These are phyloP conservation scores for Suillus cothurnatus DNA, from an alignment of 768 basidiomycete species.

Conservation along the genomic window DNA sequence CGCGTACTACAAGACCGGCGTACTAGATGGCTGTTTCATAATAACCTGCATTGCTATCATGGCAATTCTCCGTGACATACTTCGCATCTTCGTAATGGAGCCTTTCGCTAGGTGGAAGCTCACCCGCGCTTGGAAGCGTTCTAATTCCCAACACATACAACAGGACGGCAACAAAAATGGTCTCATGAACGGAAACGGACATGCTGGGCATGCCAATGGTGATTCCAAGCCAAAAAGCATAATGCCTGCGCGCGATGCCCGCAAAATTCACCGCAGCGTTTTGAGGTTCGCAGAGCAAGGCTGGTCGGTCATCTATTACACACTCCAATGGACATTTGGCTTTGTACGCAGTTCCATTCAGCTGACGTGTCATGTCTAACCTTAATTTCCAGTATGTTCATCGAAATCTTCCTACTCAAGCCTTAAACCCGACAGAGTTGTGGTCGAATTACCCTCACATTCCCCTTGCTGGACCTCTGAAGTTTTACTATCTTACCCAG, in stretches of 20 bases:
- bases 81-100: constrained; percentile 73
- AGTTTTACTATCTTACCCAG: constrained; percentile 88
- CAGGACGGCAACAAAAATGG: constrained; percentile 34
- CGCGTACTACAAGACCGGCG: constrained; percentile 71
- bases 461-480: constrained; percentile 77
- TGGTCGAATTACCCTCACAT: constrained; percentile 86
- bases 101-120: constrained; percentile 84
- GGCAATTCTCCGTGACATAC: constrained; percentile 81
- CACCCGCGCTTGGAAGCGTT: constrained; percentile 47
- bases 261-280: constrained; percentile 68
- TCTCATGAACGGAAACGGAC: constrained; percentile 37
- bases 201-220: constrained; percentile 28
- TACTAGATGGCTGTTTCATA: constrained; percentile 76
- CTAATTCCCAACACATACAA: constrained; percentile 18
- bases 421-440: constrained; percentile 63
- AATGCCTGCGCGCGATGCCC: constrained; percentile 49
- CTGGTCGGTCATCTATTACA: constrained; percentile 85
- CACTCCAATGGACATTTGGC: constrained; percentile 74
- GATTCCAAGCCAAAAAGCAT: constrained; percentile 15
- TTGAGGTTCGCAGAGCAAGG: constrained; percentile 95
- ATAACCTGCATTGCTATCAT: constrained; percentile 83
- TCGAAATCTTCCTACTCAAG: constrained; percentile 62
- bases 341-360: constrained; percentile 59
- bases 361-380: constrained; percentile 17
- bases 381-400: constrained; percentile 71